Conservation (phyloP, 441 rosid genomes). For the Adansonia rubrostipa region DNA sequence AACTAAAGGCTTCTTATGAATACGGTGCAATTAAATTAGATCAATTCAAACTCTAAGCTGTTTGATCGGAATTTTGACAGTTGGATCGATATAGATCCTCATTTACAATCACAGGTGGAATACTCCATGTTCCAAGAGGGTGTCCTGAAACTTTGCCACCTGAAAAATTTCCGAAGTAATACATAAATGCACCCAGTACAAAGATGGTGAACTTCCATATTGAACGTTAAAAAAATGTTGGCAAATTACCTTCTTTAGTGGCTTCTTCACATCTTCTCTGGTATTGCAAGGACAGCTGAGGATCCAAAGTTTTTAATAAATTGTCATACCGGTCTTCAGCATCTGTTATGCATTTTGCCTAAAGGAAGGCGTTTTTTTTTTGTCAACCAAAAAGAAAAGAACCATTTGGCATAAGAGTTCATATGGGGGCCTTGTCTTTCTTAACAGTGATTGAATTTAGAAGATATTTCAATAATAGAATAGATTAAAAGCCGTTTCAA, state of each 20-base stretch:
- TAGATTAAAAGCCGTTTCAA: background rate
- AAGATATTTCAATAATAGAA: background rate
- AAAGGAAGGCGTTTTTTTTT: background rate
- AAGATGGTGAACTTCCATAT: background rate
- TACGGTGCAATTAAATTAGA: background rate
- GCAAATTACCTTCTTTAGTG: conserved; percentile 69
- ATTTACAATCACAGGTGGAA: conserved; percentile 65
- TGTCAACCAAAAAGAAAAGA: background rate
- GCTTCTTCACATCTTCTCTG: conserved; percentile 84
- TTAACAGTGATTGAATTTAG: background rate
- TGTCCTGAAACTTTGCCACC: conserved; percentile 44
- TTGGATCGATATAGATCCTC: conserved; percentile 60
- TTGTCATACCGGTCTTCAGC: conserved; percentile 70
- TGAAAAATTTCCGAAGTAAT: background rate
- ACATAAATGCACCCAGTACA: background rate
- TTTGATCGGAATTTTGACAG: conserved; percentile 22
- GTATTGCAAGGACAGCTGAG: conserved; percentile 60
- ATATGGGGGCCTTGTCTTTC: background rate
- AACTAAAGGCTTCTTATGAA: background rate
- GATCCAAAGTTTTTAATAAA: conserved; percentile 60
- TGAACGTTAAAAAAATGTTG: background rate
- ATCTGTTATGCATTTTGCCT: conserved; percentile 75
- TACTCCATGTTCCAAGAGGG: conserved; percentile 76
- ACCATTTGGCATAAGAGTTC: background rate
- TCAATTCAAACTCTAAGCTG: background rate